Conservation (phyloP, 164 flowering plant species). For the grape (Vitis vinifera) region ASM3070453v1 NC_081810.1:23272501-23273000, state of each 20-base stretch:
- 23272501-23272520: slow-evolving; percentile 28
- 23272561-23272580: slow-evolving; percentile 26
- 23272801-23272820: slow-evolving; percentile 35
- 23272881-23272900: neutral
- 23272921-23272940: neutral
- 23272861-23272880: slow-evolving; percentile 1
- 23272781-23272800: slow-evolving; percentile 25
- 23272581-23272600: slow-evolving; percentile 2
- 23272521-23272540: slow-evolving; percentile 30
- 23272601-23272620: slow-evolving; percentile 3
- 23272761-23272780: neutral
- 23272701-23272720: slow-evolving; percentile 32
- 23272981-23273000: neutral
- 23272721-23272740: slow-evolving; percentile 22
- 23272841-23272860: slow-evolving; percentile 17
- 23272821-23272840: slow-evolving; percentile 31
- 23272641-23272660: neutral
- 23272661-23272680: slow-evolving; percentile 23
- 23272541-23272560: slow-evolving; percentile 41
- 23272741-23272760: neutral
- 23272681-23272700: slow-evolving; percentile 24
- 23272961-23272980: slow-evolving; percentile 2
- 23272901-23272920: neutral
- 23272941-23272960: slow-evolving; percentile 3
- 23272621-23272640: neutral